Conservation (phyloP, 805 yeast species). For the Starmerella bacillaris region DNA sequence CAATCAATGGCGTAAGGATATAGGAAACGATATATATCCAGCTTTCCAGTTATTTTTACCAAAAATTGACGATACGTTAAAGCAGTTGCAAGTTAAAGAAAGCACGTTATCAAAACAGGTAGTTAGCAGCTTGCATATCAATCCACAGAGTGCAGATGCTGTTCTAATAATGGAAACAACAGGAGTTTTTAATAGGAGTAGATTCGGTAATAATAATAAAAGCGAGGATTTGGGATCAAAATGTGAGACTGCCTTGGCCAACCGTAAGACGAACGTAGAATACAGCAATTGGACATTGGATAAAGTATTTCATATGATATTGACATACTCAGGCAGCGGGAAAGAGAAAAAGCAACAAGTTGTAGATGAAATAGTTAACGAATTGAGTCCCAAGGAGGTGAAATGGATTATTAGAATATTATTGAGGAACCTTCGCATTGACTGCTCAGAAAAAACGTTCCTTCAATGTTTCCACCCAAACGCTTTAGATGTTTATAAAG, state of each 20-base stretch:
- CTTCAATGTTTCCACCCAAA: constrained; percentile 61
- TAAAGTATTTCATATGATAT: constrained; percentile 33
- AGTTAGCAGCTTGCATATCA: constrained; percentile 35
- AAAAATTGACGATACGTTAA: constrained; percentile 33
- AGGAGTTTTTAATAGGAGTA: background rate
- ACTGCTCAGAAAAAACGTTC: constrained; percentile 41
- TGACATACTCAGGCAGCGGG: constrained; percentile 25
- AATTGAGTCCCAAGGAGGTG: constrained; percentile 43
- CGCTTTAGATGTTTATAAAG: constrained; percentile 43
- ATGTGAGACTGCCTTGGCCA: constrained; percentile 33
- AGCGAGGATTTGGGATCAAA: constrained; percentile 35
- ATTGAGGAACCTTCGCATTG: constrained; percentile 31
- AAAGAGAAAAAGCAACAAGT: constrained; percentile 28
- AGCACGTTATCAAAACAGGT: constrained; percentile 35
- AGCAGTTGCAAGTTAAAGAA: constrained; percentile 44
- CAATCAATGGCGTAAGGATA: constrained; percentile 32
- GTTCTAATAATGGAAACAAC: constrained; percentile 26
- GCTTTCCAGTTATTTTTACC: constrained; percentile 45
- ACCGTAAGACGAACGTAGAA: constrained; percentile 28
- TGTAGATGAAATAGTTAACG: constrained; percentile 33
- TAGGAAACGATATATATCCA: constrained; percentile 51
- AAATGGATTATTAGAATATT: constrained; percentile 52
- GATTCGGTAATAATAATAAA: background rate
- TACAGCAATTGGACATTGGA: constrained; percentile 29
- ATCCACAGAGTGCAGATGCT: constrained; percentile 45